Base-by-base conservation (phyloP, 768 basidiomycete species). In the Boletus rufocinnamomeus region DNA sequence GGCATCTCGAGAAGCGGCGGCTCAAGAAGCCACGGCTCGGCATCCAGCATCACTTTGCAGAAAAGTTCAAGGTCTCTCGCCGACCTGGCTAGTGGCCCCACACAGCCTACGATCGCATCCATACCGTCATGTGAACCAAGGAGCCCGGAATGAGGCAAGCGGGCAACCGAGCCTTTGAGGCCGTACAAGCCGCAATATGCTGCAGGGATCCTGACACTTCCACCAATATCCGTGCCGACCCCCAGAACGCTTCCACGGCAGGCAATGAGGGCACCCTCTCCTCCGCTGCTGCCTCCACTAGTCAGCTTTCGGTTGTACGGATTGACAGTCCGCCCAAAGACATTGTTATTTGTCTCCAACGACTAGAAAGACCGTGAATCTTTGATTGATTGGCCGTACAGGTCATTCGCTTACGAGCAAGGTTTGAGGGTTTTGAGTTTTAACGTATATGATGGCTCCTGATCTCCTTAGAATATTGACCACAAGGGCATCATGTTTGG, bases 311-410 rank as follows among this genome's bases (percentile, higher is more conserved):
- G 74, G 67, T 83, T 83, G 71, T 77, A 79, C 0, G 94, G 94
- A 68, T 94, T 94, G 19, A 77, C 71, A 1, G 88, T 82, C 23
- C 83, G 78, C 0, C 93, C 94, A 56, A 72, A 74, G 19, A 73
- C 51, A 50, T 83, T 81, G 60, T 82, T 84, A 64, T 83, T 76
- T 27, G 79, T 81, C 52, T 84, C 83, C 47, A 83, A 68, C 4
- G 80, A 76, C 81, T 84, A 56, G 58, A 56, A 53, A 38, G 30
- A 44, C 48, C 13, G 16, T 67, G 34, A 72, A 54, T 46, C 41
- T 54, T 38, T 52, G 52, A 51, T 46, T 23, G 40, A 34, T 45
- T 3, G 9, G 21, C 50, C 38, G 25, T 27, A 49, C 41, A 28
- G 30, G 30, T 46, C 25, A 35, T 54, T 54, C 34, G 69, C 80